Evolutionary conservation across 768 basidiomycete genomes (phyloP).

Genomic region (Trametes maxima): DNA sequence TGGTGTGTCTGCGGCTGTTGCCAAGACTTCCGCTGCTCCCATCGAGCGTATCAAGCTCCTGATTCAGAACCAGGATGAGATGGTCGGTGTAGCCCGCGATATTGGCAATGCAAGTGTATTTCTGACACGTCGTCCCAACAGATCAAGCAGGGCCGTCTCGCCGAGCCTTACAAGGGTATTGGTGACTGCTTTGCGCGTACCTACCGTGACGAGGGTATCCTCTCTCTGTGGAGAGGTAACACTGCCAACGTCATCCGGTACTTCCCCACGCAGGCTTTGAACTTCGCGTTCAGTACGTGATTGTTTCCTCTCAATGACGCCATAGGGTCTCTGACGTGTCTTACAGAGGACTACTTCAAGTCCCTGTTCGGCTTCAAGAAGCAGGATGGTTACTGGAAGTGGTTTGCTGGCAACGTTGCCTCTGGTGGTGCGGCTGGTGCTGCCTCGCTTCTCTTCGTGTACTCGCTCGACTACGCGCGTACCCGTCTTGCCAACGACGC

Average conservation of each 20-base stretch:
- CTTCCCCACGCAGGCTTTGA: slow-evolving; percentile 99
- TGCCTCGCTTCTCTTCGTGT: slow-evolving; percentile 97
- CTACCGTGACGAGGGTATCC: slow-evolving; percentile 92
- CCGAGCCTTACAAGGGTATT: slow-evolving; percentile 95
- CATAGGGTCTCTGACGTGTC: slow-evolving; percentile 21
- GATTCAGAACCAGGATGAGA: slow-evolving; percentile 99
- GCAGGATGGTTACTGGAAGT: slow-evolving; percentile 95
- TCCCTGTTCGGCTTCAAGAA: slow-evolving; percentile 99
- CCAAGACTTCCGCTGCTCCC: slow-evolving; percentile 98
- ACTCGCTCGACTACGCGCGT: slow-evolving; percentile 99
- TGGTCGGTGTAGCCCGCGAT: slow-evolving; percentile 53
- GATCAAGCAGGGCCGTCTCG: slow-evolving; percentile 99
- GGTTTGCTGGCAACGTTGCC: slow-evolving; percentile 98
- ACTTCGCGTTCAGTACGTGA: slow-evolving; percentile 98
- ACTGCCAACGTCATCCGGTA: slow-evolving; percentile 99
- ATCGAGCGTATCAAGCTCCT: slow-evolving; percentile 99
- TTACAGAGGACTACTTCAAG: slow-evolving; percentile 95
- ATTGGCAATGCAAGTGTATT: neutral
- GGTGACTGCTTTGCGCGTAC: slow-evolving; percentile 90
- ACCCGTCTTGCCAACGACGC: slow-evolving; percentile 98
- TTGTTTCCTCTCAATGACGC: neutral
- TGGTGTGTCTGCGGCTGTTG: slow-evolving; percentile 94
- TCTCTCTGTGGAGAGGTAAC: slow-evolving; percentile 99
- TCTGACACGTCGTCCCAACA: slow-evolving; percentile 34
- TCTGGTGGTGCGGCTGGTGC: slow-evolving; percentile 99